Conservation (phyloP, 768 basidiomycete species). For the Clavulina sp. region DNA sequence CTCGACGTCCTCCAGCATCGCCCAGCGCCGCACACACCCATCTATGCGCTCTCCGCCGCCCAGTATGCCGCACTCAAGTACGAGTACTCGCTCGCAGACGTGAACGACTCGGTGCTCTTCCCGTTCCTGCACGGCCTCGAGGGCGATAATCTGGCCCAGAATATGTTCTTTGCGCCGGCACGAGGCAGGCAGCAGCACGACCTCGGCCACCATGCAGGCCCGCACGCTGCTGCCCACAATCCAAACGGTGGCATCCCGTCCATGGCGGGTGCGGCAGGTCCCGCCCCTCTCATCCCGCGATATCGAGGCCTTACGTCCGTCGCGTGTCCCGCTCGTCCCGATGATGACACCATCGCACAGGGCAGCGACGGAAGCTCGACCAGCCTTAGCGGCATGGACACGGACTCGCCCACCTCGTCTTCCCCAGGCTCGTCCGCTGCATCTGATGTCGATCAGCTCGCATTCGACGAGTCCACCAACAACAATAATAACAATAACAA, state of each 20-base stretch:
- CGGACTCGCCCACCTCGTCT: not conserved
- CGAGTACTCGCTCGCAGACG: constrained; percentile 46
- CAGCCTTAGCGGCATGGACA: not conserved
- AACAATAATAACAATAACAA: constrained; percentile 19
- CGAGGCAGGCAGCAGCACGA: too few species aligned
- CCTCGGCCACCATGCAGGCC: constrained; percentile 13
- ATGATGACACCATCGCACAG: too few species aligned
- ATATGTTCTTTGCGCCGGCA: constrained; percentile 46
- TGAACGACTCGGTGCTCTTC: constrained; percentile 68
- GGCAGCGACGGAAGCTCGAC: too few species aligned
- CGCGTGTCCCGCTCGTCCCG: constrained; percentile 48
- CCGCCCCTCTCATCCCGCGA: constrained; percentile 19
- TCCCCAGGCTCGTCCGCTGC: too few species aligned
- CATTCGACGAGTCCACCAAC: constrained; percentile 15
- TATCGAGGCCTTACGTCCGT: constrained; percentile 77
- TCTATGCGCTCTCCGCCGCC: constrained; percentile 25
- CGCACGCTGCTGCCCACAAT: constrained; percentile 13
- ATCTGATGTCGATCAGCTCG: not conserved
- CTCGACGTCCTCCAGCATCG: constrained; percentile 20
- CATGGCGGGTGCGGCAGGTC: constrained; percentile 13
- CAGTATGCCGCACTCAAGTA: constrained; percentile 47
- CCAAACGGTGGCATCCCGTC: constrained; percentile 4
- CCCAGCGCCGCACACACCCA: constrained; percentile 23
- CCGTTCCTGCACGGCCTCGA: constrained; percentile 83
- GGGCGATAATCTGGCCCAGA: constrained; percentile 61